These are phyloP conservation scores for Paramecium pentaurelia DNA, from an alignment of 73 alveolate genomes.

Conservation along the genomic window DNA sequence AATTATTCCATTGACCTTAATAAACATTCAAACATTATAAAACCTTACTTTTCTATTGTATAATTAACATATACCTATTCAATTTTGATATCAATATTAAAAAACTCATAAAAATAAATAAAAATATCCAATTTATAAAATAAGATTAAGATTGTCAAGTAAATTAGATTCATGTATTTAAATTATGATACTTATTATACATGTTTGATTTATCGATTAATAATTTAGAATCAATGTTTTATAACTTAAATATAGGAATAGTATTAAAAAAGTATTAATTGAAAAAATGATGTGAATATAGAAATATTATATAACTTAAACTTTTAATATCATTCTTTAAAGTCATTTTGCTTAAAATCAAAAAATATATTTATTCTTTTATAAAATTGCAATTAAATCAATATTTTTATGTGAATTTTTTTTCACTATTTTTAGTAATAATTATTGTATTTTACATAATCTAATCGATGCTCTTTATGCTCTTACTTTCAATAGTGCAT, in stretches of 20 bases:
- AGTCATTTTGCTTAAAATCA: not conserved
- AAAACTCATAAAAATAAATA: not conserved
- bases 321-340: not conserved
- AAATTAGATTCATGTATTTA: no score
- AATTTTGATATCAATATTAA: no score
- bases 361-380: not conserved
- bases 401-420: not conserved
- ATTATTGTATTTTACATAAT: not conserved
- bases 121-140: no score
- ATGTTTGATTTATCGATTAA: not conserved
- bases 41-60: no score
- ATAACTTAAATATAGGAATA: no score
- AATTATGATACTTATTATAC: not conserved
- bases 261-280: no score
- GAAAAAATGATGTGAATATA: not conserved
- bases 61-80: not conserved
- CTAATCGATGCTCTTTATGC: not conserved
- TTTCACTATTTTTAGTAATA: slow-evolving; percentile 9
- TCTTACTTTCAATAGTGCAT: not conserved
- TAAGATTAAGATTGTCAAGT: not conserved
- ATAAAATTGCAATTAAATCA: not conserved
- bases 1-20: not conserved
- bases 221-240: no score
- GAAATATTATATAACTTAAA: not conserved
- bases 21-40: no score